Percentiles rank a stretch among this genome's conserved stretches.
These are phyloP conservation scores for Amorphotheca resinae DNA, from an alignment of 495 filamentous ascomycete genomes.

Conservation along the genomic window DNA sequence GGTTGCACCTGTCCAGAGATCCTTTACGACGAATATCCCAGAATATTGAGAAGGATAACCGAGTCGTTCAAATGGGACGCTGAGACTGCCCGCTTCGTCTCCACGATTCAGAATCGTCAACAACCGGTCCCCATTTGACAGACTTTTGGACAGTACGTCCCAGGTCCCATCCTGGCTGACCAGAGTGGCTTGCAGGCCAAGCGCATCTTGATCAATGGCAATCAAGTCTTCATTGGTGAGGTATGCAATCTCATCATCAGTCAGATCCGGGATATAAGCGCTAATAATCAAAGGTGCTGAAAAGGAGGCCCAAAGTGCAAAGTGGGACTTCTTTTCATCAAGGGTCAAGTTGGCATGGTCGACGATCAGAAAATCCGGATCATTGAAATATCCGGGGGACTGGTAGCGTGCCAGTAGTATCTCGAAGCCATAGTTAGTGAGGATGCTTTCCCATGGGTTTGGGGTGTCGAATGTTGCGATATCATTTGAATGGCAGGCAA, in stretches of 20 bases:
- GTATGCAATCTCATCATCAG: slow-evolving; percentile 9
- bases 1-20: slow-evolving; percentile 11
- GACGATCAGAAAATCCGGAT: slow-evolving; percentile 16
- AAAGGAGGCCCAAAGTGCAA: slow-evolving; percentile 14
- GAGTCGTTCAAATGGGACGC: slow-evolving; percentile 10
- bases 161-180: slow-evolving; percentile 16
- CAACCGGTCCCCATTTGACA: slow-evolving; percentile 15
- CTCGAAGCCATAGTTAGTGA: slow-evolving; percentile 17
- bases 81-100: not conserved
- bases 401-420: slow-evolving; percentile 14
- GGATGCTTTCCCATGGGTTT: slow-evolving; percentile 13
- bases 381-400: slow-evolving; percentile 15
- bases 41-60: not conserved
- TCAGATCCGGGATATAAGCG: slow-evolving; percentile 8
- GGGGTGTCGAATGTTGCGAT: slow-evolving; percentile 10
- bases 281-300: slow-evolving; percentile 18
- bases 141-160: slow-evolving; percentile 15
- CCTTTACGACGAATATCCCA: slow-evolving; percentile 1
- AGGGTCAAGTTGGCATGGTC: slow-evolving; percentile 14
- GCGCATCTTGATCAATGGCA: slow-evolving; percentile 35
- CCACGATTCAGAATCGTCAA: slow-evolving; percentile 12
- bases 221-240: slow-evolving; percentile 36
- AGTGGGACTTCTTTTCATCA: slow-evolving; percentile 17
- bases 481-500: slow-evolving; percentile 7
- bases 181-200: slow-evolving; percentile 31